phyloP scores from a whole-genome alignment of 805 yeast species.

The Hanseniaspora valbyensis region DNA sequence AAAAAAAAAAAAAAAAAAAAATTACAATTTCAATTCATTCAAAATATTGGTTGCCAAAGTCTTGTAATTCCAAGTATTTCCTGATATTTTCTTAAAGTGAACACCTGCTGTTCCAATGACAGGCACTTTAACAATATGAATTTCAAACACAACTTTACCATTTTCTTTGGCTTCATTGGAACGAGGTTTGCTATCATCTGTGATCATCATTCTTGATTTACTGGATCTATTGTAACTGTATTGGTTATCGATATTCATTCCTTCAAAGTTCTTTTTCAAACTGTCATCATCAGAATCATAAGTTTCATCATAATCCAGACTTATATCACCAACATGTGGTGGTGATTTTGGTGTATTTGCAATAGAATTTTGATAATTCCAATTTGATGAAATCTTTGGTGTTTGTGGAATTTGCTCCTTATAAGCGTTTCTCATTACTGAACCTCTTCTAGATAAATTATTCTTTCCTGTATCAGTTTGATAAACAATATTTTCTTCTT shows the following conservation, averaged over 20 bases:
- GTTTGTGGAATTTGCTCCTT: slow-evolving; percentile 41
- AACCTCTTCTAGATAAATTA: slow-evolving; percentile 21
- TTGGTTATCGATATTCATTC: slow-evolving; percentile 1
- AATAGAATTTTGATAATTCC: slow-evolving; percentile 48
- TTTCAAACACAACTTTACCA: slow-evolving; percentile 64
- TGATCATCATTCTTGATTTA: slow-evolving; percentile 21
- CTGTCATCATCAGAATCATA: slow-evolving; percentile 11
- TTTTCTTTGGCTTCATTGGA: slow-evolving; percentile 34
- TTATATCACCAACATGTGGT: slow-evolving; percentile 15
- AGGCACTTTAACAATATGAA: slow-evolving; percentile 85
- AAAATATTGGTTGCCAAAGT: slow-evolving; percentile 78
- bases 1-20: too few relatives aligned
- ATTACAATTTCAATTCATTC: slow-evolving; percentile 57
- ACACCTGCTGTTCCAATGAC: slow-evolving; percentile 84
- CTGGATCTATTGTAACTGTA: slow-evolving; percentile 14
- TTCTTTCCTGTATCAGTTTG: slow-evolving; percentile 10
- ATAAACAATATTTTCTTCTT: neutral
- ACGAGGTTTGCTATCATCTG: slow-evolving; percentile 14
- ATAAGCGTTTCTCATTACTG: slow-evolving; percentile 22
- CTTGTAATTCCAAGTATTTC: slow-evolving; percentile 92
- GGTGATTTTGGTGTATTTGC: slow-evolving; percentile 43
- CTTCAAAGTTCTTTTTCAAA: slow-evolving; percentile 1
- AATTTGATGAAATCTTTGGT: slow-evolving; percentile 37
- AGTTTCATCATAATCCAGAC: slow-evolving; percentile 14
- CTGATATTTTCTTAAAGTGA: slow-evolving; percentile 84